Conservation (phyloP, 2,329 filamentous ascomycete species). For the Didymosphaeria variabile region DNA sequence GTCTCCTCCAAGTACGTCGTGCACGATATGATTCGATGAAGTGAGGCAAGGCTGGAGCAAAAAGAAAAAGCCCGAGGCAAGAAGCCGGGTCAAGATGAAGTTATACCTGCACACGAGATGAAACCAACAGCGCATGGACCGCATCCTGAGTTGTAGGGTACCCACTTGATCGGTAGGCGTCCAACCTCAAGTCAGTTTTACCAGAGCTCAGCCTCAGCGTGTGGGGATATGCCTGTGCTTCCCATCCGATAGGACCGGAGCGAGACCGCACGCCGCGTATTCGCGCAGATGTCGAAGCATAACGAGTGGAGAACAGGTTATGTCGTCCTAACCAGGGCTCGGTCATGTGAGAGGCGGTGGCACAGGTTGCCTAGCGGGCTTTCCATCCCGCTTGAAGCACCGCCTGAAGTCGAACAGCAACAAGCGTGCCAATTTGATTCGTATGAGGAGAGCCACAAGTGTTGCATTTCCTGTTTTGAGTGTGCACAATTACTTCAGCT, state of each 20-base stretch:
- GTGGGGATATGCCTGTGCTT: conserved; percentile 30
- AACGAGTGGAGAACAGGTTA: conserved; percentile 11
- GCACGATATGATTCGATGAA: conserved; percentile 4
- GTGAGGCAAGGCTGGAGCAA: conserved; percentile 19
- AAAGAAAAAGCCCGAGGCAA: conserved; percentile 18
- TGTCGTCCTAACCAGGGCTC: conserved; percentile 16
- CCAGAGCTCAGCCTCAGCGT: conserved; percentile 41
- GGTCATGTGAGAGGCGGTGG: conserved; percentile 33
- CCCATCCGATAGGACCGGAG: conserved; percentile 21
- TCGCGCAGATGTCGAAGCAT: neutral
- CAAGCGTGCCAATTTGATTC: conserved; percentile 18
- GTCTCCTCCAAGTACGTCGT: neutral
- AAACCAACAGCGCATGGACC: conserved; percentile 33
- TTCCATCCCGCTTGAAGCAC: conserved; percentile 19
- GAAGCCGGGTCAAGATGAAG: conserved; percentile 27
- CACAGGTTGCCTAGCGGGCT: conserved; percentile 26
- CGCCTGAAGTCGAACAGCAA: conserved; percentile 29
- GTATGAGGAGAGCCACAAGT: conserved; percentile 25
- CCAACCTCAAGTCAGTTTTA: conserved; percentile 32
- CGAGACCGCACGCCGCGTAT: conserved; percentile 23
- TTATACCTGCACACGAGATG: conserved; percentile 38
- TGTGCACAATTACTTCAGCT: conserved; percentile 21
- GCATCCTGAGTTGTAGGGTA: conserved; percentile 23
- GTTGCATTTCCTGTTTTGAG: conserved; percentile 29
- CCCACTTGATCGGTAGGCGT: conserved; percentile 32